These are phyloP conservation scores for Arthrocladium fulminans DNA, from an alignment of 2,329 filamentous ascomycete genomes.

Conservation along the genomic window DNA sequence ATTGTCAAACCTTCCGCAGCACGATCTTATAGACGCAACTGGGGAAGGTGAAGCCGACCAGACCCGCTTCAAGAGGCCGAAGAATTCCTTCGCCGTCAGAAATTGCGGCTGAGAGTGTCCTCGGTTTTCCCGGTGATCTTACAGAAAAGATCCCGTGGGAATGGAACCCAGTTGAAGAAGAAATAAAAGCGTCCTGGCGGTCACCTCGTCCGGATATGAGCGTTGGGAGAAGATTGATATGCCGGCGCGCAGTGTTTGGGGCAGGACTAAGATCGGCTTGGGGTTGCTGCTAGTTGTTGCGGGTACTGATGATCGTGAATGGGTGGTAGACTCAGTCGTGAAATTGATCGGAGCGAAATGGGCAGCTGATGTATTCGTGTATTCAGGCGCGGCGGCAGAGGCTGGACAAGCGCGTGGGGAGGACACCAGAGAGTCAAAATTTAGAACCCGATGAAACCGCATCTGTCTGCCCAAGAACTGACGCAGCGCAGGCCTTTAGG, in stretches of 20 bases:
- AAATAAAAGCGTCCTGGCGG: conserved; percentile 9
- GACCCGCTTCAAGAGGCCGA: background rate
- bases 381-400: background rate
- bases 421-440: background rate
- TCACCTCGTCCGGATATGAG: conserved; percentile 11
- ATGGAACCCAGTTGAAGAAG: conserved; percentile 4
- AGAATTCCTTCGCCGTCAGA: conserved; percentile 1
- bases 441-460: conserved; percentile 1
- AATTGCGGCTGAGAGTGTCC: background rate
- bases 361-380: background rate
- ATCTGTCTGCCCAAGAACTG: background rate
- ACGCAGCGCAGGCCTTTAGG: background rate
- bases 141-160: background rate
- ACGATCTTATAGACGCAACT: background rate
- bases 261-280: conserved; percentile 7
- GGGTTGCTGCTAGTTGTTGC: background rate
- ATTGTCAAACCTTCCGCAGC: background rate
- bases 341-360: background rate
- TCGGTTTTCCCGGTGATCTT: background rate
- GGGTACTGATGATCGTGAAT: background rate
- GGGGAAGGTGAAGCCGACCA: background rate
- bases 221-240: conserved; percentile 10
- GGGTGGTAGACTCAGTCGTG: background rate
- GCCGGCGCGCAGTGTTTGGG: conserved; percentile 1
- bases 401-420: background rate